These are phyloP conservation scores for Rhynchosporium graminicola DNA, from an alignment of 2,329 filamentous ascomycete species.

Conservation along the genomic window DNA sequence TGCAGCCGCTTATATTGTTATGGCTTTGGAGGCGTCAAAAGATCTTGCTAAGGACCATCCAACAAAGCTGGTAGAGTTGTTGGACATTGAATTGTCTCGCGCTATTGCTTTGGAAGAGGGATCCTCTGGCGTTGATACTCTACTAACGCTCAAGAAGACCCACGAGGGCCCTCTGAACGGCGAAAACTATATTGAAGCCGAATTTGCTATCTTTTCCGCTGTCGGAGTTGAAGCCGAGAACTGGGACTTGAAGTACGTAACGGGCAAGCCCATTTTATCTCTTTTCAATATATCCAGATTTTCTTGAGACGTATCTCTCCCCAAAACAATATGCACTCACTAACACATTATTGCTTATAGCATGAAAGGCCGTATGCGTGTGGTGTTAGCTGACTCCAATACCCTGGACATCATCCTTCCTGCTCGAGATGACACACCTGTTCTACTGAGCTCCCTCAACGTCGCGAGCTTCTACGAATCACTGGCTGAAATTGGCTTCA, in stretches of 20 bases:
- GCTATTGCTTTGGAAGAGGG: constrained; percentile 30
- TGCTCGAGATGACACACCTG: constrained; percentile 13
- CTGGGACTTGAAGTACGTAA: constrained; percentile 16
- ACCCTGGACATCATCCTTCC: constrained; percentile 20
- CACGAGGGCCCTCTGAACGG: constrained; percentile 19
- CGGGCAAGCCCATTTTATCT: too few relatives aligned
- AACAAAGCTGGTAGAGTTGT: constrained; percentile 36
- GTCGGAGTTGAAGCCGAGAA: constrained; percentile 18
- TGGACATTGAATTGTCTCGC: constrained; percentile 25
- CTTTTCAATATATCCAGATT: too few relatives aligned
- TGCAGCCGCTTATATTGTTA: constrained; percentile 51
- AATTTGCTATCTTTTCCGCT: constrained; percentile 18
- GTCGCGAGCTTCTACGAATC: constrained; percentile 21
- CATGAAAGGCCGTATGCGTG: constrained; percentile 20
- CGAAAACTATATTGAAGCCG: constrained; percentile 18
- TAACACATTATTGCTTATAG: too few relatives aligned
- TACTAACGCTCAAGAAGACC: constrained; percentile 25
- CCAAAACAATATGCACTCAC: too few relatives aligned
- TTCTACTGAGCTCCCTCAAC: constrained; percentile 17
- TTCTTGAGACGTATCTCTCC: too few relatives aligned
- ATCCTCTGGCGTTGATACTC: constrained; percentile 25
- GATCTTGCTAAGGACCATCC: constrained; percentile 15
- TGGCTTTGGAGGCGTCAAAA: constrained; percentile 49
- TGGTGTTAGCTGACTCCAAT: constrained; percentile 19
- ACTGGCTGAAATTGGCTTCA: constrained; percentile 20